Conservation (phyloP, 768 basidiomycete genomes). For the Auricularia sp. region DNA sequence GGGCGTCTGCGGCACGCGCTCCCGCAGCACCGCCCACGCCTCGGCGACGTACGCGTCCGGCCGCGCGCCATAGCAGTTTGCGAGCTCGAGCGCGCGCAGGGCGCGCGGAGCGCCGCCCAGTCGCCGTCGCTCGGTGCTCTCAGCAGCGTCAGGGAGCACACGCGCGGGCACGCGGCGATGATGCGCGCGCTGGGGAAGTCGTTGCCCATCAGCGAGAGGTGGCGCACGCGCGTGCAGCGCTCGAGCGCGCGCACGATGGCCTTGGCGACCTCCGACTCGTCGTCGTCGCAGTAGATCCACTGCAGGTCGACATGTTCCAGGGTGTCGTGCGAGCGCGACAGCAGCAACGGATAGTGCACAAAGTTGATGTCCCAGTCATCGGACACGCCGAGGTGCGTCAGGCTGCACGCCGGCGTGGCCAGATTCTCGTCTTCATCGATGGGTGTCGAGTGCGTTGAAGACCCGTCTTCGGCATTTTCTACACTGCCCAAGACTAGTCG, state of each 20-base stretch:
- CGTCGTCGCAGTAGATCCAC: neutral
- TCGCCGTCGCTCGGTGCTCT: too few species aligned
- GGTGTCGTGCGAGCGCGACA: neutral
- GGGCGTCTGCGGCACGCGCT: too few species aligned
- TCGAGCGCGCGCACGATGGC: too few species aligned
- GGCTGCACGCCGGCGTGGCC: neutral
- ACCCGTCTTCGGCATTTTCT: neutral
- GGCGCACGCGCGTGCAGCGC: neutral
- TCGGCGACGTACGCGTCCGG: too few species aligned
- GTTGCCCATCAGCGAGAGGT: neutral
- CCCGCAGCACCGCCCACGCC: too few species aligned
- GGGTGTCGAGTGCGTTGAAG: neutral
- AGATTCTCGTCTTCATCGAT: neutral
- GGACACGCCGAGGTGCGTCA: neutral
- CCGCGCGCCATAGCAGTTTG: too few species aligned
- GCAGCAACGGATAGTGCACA: neutral
- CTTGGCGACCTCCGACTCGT: too few species aligned
- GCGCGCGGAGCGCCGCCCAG: too few species aligned
- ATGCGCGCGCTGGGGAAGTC: neutral
- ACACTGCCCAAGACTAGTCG: neutral
- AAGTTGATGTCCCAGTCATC: neutral
- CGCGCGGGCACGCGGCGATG: too few species aligned
- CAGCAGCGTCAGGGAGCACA: too few species aligned
- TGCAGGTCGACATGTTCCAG: neutral
- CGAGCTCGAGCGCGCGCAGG: too few species aligned